phyloP scores from a whole-genome alignment of 1,139 yeast species.

The Yamadazyma spencermartinsiae region DNA sequence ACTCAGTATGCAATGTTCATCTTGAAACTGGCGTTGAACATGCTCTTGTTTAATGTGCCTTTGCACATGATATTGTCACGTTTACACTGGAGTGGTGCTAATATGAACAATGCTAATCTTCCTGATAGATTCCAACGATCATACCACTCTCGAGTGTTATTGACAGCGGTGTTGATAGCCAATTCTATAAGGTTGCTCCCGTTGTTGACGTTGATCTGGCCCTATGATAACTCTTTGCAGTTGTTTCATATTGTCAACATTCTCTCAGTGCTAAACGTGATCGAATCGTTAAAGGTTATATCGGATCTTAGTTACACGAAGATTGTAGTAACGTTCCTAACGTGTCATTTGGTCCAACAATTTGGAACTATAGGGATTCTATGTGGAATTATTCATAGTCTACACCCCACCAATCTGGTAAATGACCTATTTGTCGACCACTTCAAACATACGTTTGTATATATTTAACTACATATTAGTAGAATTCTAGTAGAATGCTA shows the following conservation, averaged over 20 bases:
- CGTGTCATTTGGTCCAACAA: conserved; percentile 9
- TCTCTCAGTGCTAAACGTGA: conserved; percentile 60
- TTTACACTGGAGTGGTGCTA: conserved; percentile 30
- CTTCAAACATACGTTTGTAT: no score
- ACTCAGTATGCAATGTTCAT: conserved; percentile 71
- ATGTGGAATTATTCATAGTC: conserved; percentile 4
- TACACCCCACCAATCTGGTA: no score
- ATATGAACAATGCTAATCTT: conserved; percentile 20
- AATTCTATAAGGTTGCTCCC: conserved; percentile 84
- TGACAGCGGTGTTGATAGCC: conserved; percentile 71
- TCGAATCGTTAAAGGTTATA: conserved; percentile 65
- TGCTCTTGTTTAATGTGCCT: conserved; percentile 50
- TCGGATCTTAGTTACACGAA: conserved; percentile 24
- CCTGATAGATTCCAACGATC: conserved; percentile 18
- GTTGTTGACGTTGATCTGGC: conserved; percentile 95
- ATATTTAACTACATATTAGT: no score
- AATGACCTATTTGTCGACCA: no score
- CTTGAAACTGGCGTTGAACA: conserved; percentile 59
- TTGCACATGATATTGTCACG: conserved; percentile 43
- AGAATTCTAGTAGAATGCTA: conserved; percentile 6
- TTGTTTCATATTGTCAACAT: conserved; percentile 62
- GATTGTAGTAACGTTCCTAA: conserved; percentile 6
- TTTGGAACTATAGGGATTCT: neutral
- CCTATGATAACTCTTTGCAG: conserved; percentile 72
- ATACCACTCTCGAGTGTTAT: conserved; percentile 42